Base-by-base conservation (phyloP, 257 asterid genomes). In the Schizonepeta tenuifolia region DNA sequence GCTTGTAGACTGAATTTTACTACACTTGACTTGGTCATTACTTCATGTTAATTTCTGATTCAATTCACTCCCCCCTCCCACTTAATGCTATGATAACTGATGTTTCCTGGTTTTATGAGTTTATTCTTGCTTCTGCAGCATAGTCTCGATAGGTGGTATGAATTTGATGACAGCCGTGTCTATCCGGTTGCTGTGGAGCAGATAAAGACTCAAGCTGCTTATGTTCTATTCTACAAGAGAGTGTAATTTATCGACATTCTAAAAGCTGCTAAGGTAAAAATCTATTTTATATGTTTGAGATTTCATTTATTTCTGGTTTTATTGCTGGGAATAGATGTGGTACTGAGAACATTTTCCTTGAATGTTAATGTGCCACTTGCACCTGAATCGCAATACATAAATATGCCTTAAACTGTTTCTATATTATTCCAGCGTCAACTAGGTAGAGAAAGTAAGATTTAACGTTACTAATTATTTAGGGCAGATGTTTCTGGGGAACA, bases 171-270 rank as follows among this genome's bases (percentile, higher is more conserved):
- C 79, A 69, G 77, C 74, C 50, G 33, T 22, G 95, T 87, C 58
- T 77, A 26, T 65, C 70, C 77, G 4, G 66, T 83, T 17, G 36
- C 47, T 0, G 85, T 76, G 80, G 83, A 87, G 66, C 76, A 75
- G 77, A 84, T 89, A 75, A 84, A 83, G 86, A 77, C 87, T 3
- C 74, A 83, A 56, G 83, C 94, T 38, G 97, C 97, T 3, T 91
- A 91, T 69, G 89, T 91, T 33, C 87, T 91, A 71, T 91, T 91
- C 77, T 91, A 89, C 86, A 80, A 80, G 80, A 87, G 96, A 81
- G 75, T 83, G 69, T 81, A 66, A 80, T 67, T 35, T 18, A n/a
- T 73, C 54, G 65, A 21, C 71, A 28, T 49, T 60, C 46, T 43
- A 21, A 41, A 40, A 71, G 75, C 59, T 49, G 71, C 65, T 55